Percentiles rank a stretch among this genome's conserved stretches.
phyloP scores from a whole-genome alignment of 148 eudicot genomes.

The Linanthus parryae region DNA sequence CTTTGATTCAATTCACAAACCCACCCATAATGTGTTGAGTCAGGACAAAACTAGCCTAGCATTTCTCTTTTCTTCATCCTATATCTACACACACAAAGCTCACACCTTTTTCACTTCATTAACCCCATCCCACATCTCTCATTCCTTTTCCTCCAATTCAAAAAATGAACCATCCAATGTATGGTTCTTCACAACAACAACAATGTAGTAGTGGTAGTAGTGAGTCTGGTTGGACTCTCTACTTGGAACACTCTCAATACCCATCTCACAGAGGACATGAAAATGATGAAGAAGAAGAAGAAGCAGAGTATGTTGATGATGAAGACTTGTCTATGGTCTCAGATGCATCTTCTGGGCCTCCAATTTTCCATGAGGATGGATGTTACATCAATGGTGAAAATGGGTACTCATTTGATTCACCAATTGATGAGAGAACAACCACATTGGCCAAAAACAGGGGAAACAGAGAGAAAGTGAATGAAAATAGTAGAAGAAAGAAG shows the following conservation, averaged over 20 bases:
- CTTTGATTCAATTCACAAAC: conserved; percentile 29
- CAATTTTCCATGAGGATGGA: conserved; percentile 28
- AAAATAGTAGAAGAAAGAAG: neutral
- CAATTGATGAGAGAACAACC: neutral
- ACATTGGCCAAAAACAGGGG: conserved; percentile 9
- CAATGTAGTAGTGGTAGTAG: conserved; percentile 49
- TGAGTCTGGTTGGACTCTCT: conserved; percentile 80
- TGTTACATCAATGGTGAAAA: conserved; percentile 1
- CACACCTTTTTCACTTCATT: neutral
- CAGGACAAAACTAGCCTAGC: conserved; percentile 37
- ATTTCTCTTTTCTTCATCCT: conserved; percentile 1
- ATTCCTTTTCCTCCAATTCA: neutral
- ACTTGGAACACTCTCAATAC: conserved; percentile 42
- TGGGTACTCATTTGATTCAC: conserved; percentile 7
- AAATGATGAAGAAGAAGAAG: conserved; percentile 5
- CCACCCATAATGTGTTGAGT: conserved; percentile 2
- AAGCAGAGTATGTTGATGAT: conserved; percentile 15
- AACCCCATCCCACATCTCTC: neutral
- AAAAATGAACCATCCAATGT: neutral
- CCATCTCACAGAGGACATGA: conserved; percentile 3
- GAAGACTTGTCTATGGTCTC: conserved; percentile 76
- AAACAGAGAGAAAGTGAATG: conserved; percentile 13
- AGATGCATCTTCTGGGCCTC: conserved; percentile 83
- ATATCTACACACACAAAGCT: neutral
- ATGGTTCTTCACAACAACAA: neutral